Evolutionary conservation across 1,284 basidiomycete genomes (phyloP), one percentile per base, ranked within the genome.

Genomic region (Ustilago bromivora): DNA sequence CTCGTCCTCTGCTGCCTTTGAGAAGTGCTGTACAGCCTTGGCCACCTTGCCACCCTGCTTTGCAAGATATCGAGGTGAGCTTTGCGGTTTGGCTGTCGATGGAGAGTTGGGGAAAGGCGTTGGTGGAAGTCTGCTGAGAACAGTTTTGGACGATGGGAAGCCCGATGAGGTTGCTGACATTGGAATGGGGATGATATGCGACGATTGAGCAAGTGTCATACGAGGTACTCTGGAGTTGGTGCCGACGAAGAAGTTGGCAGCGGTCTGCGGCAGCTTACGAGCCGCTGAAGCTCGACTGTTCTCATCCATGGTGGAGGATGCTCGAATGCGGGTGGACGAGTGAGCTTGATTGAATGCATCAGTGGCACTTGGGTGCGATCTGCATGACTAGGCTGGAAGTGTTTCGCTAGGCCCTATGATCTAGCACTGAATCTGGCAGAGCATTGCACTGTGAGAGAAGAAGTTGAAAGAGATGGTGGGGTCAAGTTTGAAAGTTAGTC

Each of bases 191-290:
- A 76, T 67, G 64, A 61, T 52, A 46, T 71, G 73, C 8, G 73
- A 56, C 11, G 73, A 63, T 41, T 76, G 67, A 12, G 73, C 67
- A 31, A 76, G 41, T 6, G 67, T 66, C 67, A 71, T 67, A 19
- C 67, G 67, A 7, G 73, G 73, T 10, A 76, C 73, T 43, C 73
- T 76, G 9, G 73, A 76, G 36, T 66, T 71, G 57, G 73, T 71
- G 53, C 73, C 73, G 8, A 76, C 73, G 15, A 76, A 76, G 73
- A 71, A 76, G 58, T 70, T 76, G 60, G 73, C 73, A 3, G 73
- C 63, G n/a, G 73, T 70, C 35, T 70, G 63, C 6, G 73, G 73
- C 67, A 66, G 57, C 67, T 76, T 76, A 13, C 67, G 73, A 72
- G 65, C 71, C 51, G 63, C 61, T 46, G 52, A 55, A 3, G 56